A percentile compares a stretch with the other conserved stretches of the same genome.
phyloP scores from a whole-genome alignment of 2,329 filamentous ascomycete species.

The Penicillium sp. region DNA sequence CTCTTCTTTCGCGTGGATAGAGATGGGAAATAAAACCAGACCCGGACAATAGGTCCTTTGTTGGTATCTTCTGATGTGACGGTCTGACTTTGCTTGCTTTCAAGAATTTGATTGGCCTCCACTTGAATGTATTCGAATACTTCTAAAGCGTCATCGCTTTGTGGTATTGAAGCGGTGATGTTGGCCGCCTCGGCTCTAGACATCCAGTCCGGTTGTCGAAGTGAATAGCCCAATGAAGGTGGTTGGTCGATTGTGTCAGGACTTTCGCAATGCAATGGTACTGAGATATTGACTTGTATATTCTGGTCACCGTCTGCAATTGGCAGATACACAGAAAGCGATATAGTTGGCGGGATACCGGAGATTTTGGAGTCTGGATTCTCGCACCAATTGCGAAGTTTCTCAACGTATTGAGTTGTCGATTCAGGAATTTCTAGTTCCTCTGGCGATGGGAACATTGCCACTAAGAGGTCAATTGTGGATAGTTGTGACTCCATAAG shows the following conservation, averaged over 20 bases:
- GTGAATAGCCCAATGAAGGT: slow-evolving; percentile 29
- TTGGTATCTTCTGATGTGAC: neutral
- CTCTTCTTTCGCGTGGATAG: slow-evolving; percentile 61
- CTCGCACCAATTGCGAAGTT: slow-evolving; percentile 31
- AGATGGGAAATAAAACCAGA: slow-evolving; percentile 66
- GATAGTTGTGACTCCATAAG: slow-evolving; percentile 52
- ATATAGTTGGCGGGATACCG: slow-evolving; percentile 23
- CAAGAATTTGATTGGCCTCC: slow-evolving; percentile 33
- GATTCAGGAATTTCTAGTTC: slow-evolving; percentile 48
- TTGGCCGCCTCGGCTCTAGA: slow-evolving; percentile 49
- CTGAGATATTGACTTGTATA: slow-evolving; percentile 31
- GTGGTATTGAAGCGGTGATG: slow-evolving; percentile 44
- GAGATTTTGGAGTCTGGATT: slow-evolving; percentile 11
- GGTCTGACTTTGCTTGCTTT: slow-evolving; percentile 13
- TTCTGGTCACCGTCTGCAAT: slow-evolving; percentile 24
- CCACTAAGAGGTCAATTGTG: slow-evolving; percentile 54
- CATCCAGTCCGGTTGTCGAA: slow-evolving; percentile 56
- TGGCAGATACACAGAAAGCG: slow-evolving; percentile 27
- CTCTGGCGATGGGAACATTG: slow-evolving; percentile 50
- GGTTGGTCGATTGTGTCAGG: slow-evolving; percentile 21
- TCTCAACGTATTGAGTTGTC: slow-evolving; percentile 28
- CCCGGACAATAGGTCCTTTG: slow-evolving; percentile 46
- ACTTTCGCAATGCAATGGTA: slow-evolving; percentile 25
- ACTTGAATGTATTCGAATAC: slow-evolving; percentile 50
- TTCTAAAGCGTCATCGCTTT: slow-evolving; percentile 45